A percentile compares a stretch with the other conserved stretches of the same genome.
phyloP scores from a whole-genome alignment of 371 early-diverging fungal species.

The Syncephalastrum sp. region DNA sequence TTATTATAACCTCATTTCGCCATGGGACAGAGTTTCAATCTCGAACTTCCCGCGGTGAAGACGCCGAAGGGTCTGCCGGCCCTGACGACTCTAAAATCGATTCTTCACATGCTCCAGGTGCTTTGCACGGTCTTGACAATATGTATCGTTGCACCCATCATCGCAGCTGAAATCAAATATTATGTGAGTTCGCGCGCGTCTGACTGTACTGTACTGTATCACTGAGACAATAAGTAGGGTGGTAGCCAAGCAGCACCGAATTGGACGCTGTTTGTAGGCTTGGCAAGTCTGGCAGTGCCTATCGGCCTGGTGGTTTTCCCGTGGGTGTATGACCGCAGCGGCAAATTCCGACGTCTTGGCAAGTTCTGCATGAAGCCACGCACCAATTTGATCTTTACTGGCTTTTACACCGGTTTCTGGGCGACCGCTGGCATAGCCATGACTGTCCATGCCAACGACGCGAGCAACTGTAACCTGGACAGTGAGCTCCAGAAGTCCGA shows the following conservation, averaged over 20 bases:
- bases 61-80: constrained; percentile 28
- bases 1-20: constrained; percentile 1
- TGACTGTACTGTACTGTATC: not conserved
- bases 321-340: constrained; percentile 27
- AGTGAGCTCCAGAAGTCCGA: constrained; percentile 11
- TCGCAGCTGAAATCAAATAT: constrained; percentile 28
- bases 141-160: constrained; percentile 31
- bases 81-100: constrained; percentile 24
- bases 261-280: constrained; percentile 28
- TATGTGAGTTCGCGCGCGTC: constrained; percentile 23
- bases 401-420: constrained; percentile 39
- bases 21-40: constrained; percentile 13
- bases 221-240: constrained; percentile 18
- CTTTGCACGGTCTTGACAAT: constrained; percentile 26
- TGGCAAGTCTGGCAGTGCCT: constrained; percentile 28
- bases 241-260: constrained; percentile 38
- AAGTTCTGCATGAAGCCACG: constrained; percentile 42
- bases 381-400: constrained; percentile 35
- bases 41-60: constrained; percentile 22
- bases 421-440: constrained; percentile 38
- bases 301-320: constrained; percentile 30
- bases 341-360: constrained; percentile 29
- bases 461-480: constrained; percentile 27
- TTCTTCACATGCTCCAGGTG: constrained; percentile 28
- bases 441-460: constrained; percentile 32